phyloP scores from a whole-genome alignment of 177 flowering plant species.

The Vitis hybrid region DNA sequence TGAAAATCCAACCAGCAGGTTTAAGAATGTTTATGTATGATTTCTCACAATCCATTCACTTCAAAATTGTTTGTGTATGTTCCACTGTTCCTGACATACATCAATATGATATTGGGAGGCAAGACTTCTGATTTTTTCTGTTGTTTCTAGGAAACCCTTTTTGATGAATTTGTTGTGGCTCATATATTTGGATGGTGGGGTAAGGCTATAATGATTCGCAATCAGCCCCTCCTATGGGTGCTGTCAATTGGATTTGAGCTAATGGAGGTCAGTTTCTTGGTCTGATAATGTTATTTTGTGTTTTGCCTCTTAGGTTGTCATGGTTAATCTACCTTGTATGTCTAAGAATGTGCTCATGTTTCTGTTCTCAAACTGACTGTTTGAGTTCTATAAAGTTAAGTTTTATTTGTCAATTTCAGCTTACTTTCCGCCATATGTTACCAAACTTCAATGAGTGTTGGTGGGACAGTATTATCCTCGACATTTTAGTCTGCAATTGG shows the following conservation, averaged over 20 bases:
- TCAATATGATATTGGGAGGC: background rate
- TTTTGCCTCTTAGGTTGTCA: background rate
- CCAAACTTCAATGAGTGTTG: slow-evolving; percentile 99
- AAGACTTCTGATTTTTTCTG: slow-evolving; percentile 19
- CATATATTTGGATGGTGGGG: slow-evolving; percentile 99
- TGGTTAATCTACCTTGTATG: background rate
- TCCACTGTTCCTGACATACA: background rate
- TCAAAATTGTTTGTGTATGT: slow-evolving; percentile 1
- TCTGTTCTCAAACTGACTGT: background rate
- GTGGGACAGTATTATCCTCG: slow-evolving; percentile 99
- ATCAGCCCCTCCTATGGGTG: slow-evolving; percentile 98
- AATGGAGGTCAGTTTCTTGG: slow-evolving; percentile 72
- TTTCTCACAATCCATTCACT: slow-evolving; percentile 34
- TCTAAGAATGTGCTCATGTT: background rate
- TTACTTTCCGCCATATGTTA: slow-evolving; percentile 97
- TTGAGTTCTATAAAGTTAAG: background rate
- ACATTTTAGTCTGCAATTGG: slow-evolving; percentile 96
- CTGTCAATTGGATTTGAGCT: slow-evolving; percentile 94
- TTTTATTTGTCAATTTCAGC: slow-evolving; percentile 42
- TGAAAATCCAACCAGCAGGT: slow-evolving; percentile 93
- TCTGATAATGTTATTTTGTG: background rate
- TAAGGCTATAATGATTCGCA: slow-evolving; percentile 97
- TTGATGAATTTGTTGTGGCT: slow-evolving; percentile 95
- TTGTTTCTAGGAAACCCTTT: slow-evolving; percentile 78
- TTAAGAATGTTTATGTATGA: slow-evolving; percentile 99